Evolutionary conservation across 1,284 basidiomycete species (phyloP), one percentile per base, ranked within the genome.

Genomic region (Rhodotorula sp.): DNA sequence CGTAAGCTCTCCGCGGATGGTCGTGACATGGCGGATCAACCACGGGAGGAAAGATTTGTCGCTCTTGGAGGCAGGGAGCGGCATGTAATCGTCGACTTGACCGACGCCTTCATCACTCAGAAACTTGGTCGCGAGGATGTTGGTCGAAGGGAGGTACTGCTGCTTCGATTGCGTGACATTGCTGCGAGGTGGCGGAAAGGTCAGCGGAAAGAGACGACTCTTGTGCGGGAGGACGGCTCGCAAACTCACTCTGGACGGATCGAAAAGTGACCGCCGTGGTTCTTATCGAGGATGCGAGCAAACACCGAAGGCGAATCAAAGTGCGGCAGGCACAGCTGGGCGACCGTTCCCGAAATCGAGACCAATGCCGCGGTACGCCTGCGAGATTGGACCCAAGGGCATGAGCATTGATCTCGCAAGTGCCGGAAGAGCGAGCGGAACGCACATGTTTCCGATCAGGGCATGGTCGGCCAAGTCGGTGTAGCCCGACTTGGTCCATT

Each of bases 201-300:
- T n/a, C 19, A 18, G 48, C 48, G 23, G 6, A 49, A 49, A 49
- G 48, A 18, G 48, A 19, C 5, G 5, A 49, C 21, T 31, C n/a
- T 28, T 7, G 16, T 16, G 23, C 50, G 10, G 10, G 2, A 5
- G 21, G 6, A 8, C 23, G n/a, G 21, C 19, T 54, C 52, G n/a
- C 23, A 5, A 15, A 18, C 54, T 55, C 18, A 55, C 54, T 54
- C 49, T 5, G 78, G 72, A 8, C 71, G 62, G 78, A 95, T 88
- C 8, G 88, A 90, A 80, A 95, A 95, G 80, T 97, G 93, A 0
- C 93, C 93, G n/a, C 93, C 94, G 85, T 91, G 83, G 80, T 91
- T 84, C 78, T 91, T 91, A 82, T 92, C 90, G 6, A 93, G 84
- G 76, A 93, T 91, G 19, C 91, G 86, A 10, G 92, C 93, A 76